Percentiles rank a stretch among this genome's conserved stretches.
Evolutionary conservation across 257 asterid species (phyloP).

Genomic region (Coffea canephora): DNA sequence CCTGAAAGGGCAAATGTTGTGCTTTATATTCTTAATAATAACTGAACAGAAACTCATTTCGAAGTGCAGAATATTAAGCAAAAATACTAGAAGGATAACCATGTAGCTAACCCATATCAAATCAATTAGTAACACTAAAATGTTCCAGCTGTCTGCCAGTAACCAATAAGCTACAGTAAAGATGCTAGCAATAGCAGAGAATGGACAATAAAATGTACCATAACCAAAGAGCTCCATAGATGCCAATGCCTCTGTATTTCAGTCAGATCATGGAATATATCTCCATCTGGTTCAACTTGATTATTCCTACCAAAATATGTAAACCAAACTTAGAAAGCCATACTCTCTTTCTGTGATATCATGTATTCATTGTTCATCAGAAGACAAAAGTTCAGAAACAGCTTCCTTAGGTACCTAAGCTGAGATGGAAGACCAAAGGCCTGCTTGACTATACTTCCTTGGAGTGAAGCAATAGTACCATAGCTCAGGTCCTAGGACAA

Average conservation of each 20-base stretch:
- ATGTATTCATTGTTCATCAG: slow-evolving; percentile 5
- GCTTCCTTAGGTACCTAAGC: slow-evolving; percentile 37
- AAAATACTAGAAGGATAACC: too few relatives aligned
- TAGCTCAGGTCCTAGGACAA: slow-evolving; percentile 45
- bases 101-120: not conserved
- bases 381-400: slow-evolving; percentile 13
- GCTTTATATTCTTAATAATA: not conserved
- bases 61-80: not conserved
- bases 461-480: slow-evolving; percentile 35
- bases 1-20: not conserved
- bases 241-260: slow-evolving; percentile 59
- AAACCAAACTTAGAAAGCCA: slow-evolving; percentile 26
- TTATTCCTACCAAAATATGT: slow-evolving; percentile 33
- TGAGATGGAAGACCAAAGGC: slow-evolving; percentile 56
- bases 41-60: not conserved
- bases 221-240: slow-evolving; percentile 62
- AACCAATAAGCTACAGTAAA: not conserved
- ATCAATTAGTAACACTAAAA: not conserved
- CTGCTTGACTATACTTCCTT: slow-evolving; percentile 40
- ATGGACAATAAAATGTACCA: slow-evolving; percentile 42
- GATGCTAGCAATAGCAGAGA: not conserved
- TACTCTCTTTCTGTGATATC: slow-evolving; percentile 10
- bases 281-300: slow-evolving; percentile 31
- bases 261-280: slow-evolving; percentile 38
- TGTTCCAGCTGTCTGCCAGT: not conserved